phyloP scores from a whole-genome alignment of 176 grass and related monocot species.

The Puccinellia tenuiflora region DNA sequence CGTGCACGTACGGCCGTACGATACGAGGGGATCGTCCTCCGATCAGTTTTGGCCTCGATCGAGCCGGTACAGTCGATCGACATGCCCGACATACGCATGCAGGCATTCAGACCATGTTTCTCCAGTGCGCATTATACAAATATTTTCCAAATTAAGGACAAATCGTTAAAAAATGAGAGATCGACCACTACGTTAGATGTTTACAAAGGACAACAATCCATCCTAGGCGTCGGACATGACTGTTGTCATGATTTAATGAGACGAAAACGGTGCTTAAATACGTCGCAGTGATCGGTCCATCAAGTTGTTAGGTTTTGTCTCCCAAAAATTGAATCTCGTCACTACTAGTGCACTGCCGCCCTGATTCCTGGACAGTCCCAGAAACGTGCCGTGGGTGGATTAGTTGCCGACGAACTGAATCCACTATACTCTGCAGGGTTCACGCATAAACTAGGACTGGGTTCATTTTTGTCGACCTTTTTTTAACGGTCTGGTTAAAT shows the following conservation, averaged over 20 bases:
- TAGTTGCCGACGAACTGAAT: background rate
- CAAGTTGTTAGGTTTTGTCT: conserved; percentile 27
- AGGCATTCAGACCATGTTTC: background rate
- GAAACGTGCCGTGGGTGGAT: background rate
- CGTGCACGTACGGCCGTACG: too few relatives aligned
- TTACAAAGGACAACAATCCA: too few relatives aligned
- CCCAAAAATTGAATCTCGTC: background rate
- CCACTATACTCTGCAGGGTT: background rate
- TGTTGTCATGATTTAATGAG: background rate
- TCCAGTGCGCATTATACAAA: background rate
- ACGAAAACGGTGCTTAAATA: background rate
- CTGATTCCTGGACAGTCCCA: conserved; percentile 9
- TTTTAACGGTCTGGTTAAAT: background rate
- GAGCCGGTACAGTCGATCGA: background rate
- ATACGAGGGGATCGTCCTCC: too few relatives aligned
- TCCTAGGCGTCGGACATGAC: too few relatives aligned
- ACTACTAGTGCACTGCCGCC: background rate
- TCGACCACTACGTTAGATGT: too few relatives aligned
- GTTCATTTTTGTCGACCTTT: background rate
- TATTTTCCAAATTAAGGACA: too few relatives aligned
- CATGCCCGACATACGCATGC: background rate
- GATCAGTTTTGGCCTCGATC: background rate
- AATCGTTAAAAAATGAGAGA: too few relatives aligned
- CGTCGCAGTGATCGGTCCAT: conserved; percentile 4
- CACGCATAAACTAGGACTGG: background rate